Evolutionary conservation across 345 rosid species (phyloP).

Genomic region (Cardamine resedifolia): DNA sequence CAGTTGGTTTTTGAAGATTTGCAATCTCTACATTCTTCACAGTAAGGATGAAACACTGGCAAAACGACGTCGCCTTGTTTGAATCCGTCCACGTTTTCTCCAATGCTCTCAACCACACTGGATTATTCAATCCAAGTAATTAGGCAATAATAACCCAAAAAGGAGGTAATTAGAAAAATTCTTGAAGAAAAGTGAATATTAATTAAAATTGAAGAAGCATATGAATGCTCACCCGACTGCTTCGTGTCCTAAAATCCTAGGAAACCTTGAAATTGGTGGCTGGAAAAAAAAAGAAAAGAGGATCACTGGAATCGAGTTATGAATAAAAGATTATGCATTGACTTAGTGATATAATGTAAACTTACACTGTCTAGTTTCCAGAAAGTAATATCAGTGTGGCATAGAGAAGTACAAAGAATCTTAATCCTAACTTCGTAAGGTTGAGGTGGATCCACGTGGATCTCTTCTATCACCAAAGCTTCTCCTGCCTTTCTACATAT

Average conservation of each 20-base stretch:
- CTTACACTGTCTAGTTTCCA: slow-evolving; percentile 53
- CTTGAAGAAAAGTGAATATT: not conserved
- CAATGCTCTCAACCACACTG: slow-evolving; percentile 78
- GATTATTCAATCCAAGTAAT: not conserved
- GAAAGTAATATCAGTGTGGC: slow-evolving; percentile 56
- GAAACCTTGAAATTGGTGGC: slow-evolving; percentile 51
- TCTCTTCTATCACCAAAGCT: no score
- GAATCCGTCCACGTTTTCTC: slow-evolving; percentile 56
- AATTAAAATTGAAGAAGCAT: not conserved
- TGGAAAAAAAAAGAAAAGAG: not conserved
- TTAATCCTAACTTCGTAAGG: no score
- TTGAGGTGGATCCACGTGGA: no score
- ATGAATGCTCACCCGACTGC: slow-evolving; percentile 58
- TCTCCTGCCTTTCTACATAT: no score
- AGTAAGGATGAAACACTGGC: slow-evolving; percentile 56
- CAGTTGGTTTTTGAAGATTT: slow-evolving; percentile 53
- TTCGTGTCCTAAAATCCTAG: slow-evolving; percentile 75
- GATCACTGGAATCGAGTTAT: not conserved
- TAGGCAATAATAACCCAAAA: not conserved
- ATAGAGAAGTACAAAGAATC: slow-evolving; percentile 70
- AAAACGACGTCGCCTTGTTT: slow-evolving; percentile 59
- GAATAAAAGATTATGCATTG: not conserved
- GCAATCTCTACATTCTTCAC: slow-evolving; percentile 59
- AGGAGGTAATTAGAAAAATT: not conserved
- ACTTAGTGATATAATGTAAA: not conserved